Conservation (phyloP, 345 rosid genomes). For the Citrus sinensis region DVS_A1.0 CM039165.1:31682501-31683000, state of each 20-base stretch:
- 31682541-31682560: background rate
- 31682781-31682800: background rate
- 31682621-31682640: background rate
- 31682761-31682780: background rate
- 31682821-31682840: background rate
- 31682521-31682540: background rate
- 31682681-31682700: background rate
- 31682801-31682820: background rate
- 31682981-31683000: background rate
- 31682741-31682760: background rate
- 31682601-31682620: background rate
- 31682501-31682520: background rate
- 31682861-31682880: background rate
- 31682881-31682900: background rate
- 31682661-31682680: background rate
- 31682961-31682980: background rate
- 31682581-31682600: background rate
- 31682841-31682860: background rate
- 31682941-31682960: background rate
- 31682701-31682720: background rate
- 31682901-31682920: background rate
- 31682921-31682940: background rate
- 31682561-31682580: background rate
- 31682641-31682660: background rate
- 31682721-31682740: background rate